A percentile compares a stretch with the other conserved stretches of the same genome.
phyloP scores from a whole-genome alignment of 1,139 yeast species.

The Petasospora rhodanensis region DNA sequence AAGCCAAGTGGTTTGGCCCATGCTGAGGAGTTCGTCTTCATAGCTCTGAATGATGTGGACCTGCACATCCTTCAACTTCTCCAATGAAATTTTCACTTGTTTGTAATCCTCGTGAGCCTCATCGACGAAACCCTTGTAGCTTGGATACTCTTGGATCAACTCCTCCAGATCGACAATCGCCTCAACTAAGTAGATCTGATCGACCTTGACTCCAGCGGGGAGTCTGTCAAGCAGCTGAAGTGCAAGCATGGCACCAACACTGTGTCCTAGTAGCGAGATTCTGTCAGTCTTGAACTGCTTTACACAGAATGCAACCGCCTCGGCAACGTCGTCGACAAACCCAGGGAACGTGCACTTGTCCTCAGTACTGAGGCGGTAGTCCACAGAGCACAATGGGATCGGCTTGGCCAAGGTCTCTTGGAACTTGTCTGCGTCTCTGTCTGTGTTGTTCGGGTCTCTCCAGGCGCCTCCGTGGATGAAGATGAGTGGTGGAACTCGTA shows the following conservation, averaged over 20 bases:
- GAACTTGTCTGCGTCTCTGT: slow-evolving; percentile 47
- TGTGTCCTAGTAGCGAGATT: slow-evolving; percentile 56
- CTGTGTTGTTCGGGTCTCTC: slow-evolving; percentile 66
- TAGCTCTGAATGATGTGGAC: slow-evolving; percentile 28
- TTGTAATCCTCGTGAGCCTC: slow-evolving; percentile 34
- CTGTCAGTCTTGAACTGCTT: slow-evolving; percentile 29
- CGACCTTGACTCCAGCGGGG: slow-evolving; percentile 3
- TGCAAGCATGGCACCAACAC: slow-evolving; percentile 74
- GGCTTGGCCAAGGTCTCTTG: slow-evolving; percentile 19
- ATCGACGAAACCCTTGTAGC: slow-evolving; percentile 36
- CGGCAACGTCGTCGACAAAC: slow-evolving; percentile 54
- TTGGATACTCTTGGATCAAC: slow-evolving; percentile 41
- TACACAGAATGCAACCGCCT: slow-evolving; percentile 36
- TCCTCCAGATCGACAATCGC: slow-evolving; percentile 42
- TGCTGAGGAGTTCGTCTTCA: slow-evolving; percentile 27
- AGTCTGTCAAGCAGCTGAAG: slow-evolving; percentile 43
- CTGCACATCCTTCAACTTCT: slow-evolving; percentile 7
- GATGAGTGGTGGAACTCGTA: slow-evolving; percentile 27
- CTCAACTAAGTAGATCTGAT: slow-evolving; percentile 33
- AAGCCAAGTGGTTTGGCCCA: slow-evolving; percentile 26
- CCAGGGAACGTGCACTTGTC: slow-evolving; percentile 60
- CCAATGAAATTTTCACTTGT: slow-evolving; percentile 2
- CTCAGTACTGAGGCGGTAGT: slow-evolving; percentile 66
- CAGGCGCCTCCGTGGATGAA: slow-evolving; percentile 90
- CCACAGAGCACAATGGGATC: slow-evolving; percentile 34